Evolutionary conservation across 164 flowering plant species (phyloP).

Genomic region (Litsea cubeba): DNA sequence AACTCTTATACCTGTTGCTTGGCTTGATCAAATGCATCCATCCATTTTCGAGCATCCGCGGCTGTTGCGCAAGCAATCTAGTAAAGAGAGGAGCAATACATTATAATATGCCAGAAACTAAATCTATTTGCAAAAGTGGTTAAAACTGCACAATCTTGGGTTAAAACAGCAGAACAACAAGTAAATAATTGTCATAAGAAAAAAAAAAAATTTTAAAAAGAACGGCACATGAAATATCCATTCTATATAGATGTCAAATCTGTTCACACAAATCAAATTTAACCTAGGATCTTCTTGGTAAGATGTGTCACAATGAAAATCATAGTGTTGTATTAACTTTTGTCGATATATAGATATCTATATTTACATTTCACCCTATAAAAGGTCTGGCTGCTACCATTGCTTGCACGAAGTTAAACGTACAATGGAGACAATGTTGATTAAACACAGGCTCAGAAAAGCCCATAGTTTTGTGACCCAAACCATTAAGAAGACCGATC

Average conservation of each 20-base stretch:
- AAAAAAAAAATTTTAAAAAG: neutral
- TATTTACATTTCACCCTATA: too few species aligned
- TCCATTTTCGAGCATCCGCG: constrained; percentile 84
- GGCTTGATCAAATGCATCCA: constrained; percentile 95
- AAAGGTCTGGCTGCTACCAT: too few species aligned
- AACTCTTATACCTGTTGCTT: constrained; percentile 65
- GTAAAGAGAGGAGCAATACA: constrained; percentile 13
- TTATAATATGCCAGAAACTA: neutral
- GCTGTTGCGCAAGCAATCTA: constrained; percentile 91
- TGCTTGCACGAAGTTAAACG: too few species aligned
- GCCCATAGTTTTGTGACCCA: too few species aligned
- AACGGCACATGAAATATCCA: neutral
- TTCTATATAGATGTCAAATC: too few species aligned
- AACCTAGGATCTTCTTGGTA: too few species aligned
- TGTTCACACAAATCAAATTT: too few species aligned
- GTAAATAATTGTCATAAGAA: neutral
- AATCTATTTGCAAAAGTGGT: neutral
- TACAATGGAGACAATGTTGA: too few species aligned
- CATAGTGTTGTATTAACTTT: neutral
- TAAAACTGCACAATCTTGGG: neutral
- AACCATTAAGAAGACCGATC: too few species aligned
- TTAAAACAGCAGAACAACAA: neutral
- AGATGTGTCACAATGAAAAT: neutral
- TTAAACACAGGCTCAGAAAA: too few species aligned
- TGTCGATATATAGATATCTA: too few species aligned